Evolutionary conservation across 2,329 filamentous ascomycete species (phyloP).

Genomic region (Trichoderma pleuroti): DNA sequence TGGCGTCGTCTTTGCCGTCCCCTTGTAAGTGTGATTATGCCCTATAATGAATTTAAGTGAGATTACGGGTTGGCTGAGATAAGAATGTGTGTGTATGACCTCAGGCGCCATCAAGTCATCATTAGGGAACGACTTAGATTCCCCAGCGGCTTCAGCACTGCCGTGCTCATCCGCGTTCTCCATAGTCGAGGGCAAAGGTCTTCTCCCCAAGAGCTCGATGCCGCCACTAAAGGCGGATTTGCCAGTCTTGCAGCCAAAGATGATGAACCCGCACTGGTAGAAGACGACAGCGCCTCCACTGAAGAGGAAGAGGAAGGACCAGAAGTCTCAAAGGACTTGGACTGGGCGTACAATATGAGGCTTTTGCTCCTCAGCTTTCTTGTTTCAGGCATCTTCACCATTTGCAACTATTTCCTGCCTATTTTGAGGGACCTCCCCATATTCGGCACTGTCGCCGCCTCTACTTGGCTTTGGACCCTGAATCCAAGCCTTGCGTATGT

Average conservation of each 20-base stretch:
- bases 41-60: background rate
- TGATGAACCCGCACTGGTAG: slow-evolving; percentile 17
- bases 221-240: slow-evolving; percentile 38
- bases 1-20: slow-evolving; percentile 93
- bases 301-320: slow-evolving; percentile 27
- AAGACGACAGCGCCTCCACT: slow-evolving; percentile 27
- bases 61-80: background rate
- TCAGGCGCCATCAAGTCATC: slow-evolving; percentile 77
- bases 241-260: slow-evolving; percentile 41
- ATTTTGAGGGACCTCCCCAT: slow-evolving; percentile 81
- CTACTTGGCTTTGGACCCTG: slow-evolving; percentile 88
- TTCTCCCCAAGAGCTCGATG: slow-evolving; percentile 34
- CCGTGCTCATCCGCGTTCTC: slow-evolving; percentile 84
- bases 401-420: slow-evolving; percentile 87
- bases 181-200: slow-evolving; percentile 57
- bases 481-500: slow-evolving; percentile 98
- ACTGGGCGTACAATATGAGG: slow-evolving; percentile 48
- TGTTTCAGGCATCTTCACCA: slow-evolving; percentile 64
- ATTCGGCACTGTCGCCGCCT: slow-evolving; percentile 70
- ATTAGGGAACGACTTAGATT: slow-evolving; percentile 90
- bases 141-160: slow-evolving; percentile 91
- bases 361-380: slow-evolving; percentile 56
- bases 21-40: slow-evolving; percentile 49
- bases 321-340: slow-evolving; percentile 33
- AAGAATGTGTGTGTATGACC: background rate